Base-by-base conservation (phyloP, 1,284 basidiomycete genomes). In the Mycena sp. region DNA sequence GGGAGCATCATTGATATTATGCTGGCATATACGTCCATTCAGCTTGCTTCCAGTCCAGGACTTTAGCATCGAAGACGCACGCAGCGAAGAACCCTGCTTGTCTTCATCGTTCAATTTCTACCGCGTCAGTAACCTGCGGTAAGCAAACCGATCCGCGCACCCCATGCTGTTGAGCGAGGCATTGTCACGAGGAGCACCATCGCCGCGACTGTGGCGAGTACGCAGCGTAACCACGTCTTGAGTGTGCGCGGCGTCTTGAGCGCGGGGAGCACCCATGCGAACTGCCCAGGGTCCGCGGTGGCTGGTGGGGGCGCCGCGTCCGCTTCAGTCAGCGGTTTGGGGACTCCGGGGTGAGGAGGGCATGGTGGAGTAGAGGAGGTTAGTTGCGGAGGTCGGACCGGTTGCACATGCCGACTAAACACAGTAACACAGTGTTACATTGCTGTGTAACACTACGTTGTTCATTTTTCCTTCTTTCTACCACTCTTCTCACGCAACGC, bases 141-240 rank as follows among this genome's bases (percentile, higher is more conserved):
- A n/a, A n/a, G n/a, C n/a, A n/a, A n/a, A n/a, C n/a, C n/a, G n/a
- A n/a, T n/a, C n/a, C n/a, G n/a, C n/a, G 43, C 11, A 61, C 59
- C 79, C 80, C 75, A 80, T 76, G 17, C 63, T 73, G 19, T 58
- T 49, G 44, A 79, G 69, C 1, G 77, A 70, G 26, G 67, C 68
- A 2, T 60, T 64, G 10, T 69, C 67, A 80, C 77, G 71, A 81
- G 70, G 7, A 81, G 69, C 4, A 79, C 62, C 59, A 80, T 41
- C 4, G 72, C 50, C 17, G 69, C 75, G 5, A 74, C 70, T 21
- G 78, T 67, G 1, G 69, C 74, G n/a, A 76, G 58, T 41, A 74
- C 73, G 58, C 77, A 80, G 62, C 79, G 73, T 43, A 76, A 59
- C 76, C 74, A 81, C 1, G 78, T 80, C 64, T 81, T 81, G 59